These are phyloP conservation scores for Ascochyta clinopodiicola DNA, from an alignment of 2,329 filamentous ascomycete species.

Conservation along the genomic window DNA sequence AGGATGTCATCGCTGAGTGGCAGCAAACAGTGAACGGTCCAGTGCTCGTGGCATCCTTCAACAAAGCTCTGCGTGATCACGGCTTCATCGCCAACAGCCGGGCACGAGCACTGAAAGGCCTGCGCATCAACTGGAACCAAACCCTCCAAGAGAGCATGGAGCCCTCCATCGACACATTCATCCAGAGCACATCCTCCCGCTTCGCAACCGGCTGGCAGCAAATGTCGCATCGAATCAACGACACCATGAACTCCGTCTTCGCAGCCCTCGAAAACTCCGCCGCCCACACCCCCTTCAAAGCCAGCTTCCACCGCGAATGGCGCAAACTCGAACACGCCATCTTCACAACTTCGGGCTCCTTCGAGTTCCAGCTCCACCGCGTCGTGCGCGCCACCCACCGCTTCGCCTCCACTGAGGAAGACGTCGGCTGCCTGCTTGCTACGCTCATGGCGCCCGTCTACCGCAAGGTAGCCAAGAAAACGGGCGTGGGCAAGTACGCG, in stretches of 20 bases:
- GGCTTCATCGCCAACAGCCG: constrained; percentile 13
- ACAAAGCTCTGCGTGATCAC: constrained; percentile 8
- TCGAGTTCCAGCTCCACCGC: constrained; percentile 15
- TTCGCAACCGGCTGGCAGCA: constrained; percentile 6
- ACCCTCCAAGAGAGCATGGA: constrained; percentile 9
- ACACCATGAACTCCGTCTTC: constrained; percentile 14
- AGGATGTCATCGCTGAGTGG: constrained; percentile 1
- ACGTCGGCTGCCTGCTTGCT: constrained; percentile 7
- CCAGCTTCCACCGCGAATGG: constrained; percentile 16
- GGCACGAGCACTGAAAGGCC: constrained; percentile 1
- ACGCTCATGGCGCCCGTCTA: constrained; percentile 12
- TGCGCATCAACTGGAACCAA: constrained; percentile 14
- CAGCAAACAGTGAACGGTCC: constrained; percentile 4
- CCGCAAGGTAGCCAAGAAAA: constrained; percentile 3
- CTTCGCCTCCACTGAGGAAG: constrained; percentile 12
- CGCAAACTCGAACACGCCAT: constrained; percentile 14
- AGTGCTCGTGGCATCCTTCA: constrained; percentile 9
- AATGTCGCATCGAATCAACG: constrained; percentile 8
- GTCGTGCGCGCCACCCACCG: constrained; percentile 12
- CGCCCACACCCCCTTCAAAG: constrained; percentile 7
- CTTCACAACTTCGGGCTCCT: constrained; percentile 9
- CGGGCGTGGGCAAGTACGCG: constrained; percentile 6
- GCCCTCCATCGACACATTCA: not conserved
- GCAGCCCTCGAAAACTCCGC: constrained; percentile 3
- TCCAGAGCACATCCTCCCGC: not conserved